Conservation (phyloP, 2,329 filamentous ascomycete species). For the Pyrenochaeta sp. region DNA sequence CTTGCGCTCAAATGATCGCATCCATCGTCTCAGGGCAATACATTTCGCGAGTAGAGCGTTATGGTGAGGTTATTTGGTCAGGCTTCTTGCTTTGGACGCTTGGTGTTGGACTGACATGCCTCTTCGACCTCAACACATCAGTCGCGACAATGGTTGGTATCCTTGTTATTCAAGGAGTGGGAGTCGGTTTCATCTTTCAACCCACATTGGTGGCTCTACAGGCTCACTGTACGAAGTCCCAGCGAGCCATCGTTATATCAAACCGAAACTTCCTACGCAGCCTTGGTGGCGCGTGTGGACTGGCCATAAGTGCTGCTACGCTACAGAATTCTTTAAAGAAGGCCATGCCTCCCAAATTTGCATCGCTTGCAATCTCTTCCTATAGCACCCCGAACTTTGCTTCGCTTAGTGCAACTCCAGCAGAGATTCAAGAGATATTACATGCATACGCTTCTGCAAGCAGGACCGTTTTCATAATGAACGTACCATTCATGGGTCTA, state of each 20-base stretch:
- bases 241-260: conserved; percentile 68
- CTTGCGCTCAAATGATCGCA: conserved; percentile 31
- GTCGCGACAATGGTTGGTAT: conserved; percentile 60
- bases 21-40: conserved; percentile 64
- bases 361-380: conserved; percentile 10
- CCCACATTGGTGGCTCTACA: conserved; percentile 64
- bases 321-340: conserved; percentile 25
- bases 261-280: conserved; percentile 69
- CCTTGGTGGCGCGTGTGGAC: conserved; percentile 64
- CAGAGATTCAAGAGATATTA: conserved; percentile 48
- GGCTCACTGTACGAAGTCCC: conserved; percentile 57
- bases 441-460: conserved; percentile 63
- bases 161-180: conserved; percentile 55
- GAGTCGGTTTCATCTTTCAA: conserved; percentile 61
- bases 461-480: conserved; percentile 63
- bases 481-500: conserved; percentile 61
- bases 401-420: conserved; percentile 8
- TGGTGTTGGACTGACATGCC: conserved; percentile 61
- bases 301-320: conserved; percentile 54
- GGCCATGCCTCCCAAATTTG: conserved; percentile 20
- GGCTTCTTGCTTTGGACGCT: conserved; percentile 59
- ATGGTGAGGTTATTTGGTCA: conserved; percentile 55
- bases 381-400: conserved; percentile 21
- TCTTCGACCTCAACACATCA: conserved; percentile 55
- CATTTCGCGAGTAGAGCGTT: conserved; percentile 64